phyloP scores from a whole-genome alignment of 2,329 filamentous ascomycete species.

The Achaetomium macrosporum region DNA sequence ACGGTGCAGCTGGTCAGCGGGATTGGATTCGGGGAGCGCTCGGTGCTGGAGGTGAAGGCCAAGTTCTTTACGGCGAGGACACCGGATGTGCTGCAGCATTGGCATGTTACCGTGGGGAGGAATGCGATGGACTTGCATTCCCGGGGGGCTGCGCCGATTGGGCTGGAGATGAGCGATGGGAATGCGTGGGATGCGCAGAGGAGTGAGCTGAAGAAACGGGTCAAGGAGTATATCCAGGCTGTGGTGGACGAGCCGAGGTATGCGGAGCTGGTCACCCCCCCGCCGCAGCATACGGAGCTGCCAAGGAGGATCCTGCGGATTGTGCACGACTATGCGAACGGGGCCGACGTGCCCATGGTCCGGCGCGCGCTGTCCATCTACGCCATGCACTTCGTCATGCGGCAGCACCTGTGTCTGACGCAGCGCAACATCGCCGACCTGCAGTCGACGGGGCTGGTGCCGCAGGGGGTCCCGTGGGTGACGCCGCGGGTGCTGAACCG shows the following conservation, averaged over 20 bases:
- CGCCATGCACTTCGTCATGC: conserved; percentile 52
- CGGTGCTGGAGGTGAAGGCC: conserved; percentile 39
- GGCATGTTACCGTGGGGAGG: conserved; percentile 38
- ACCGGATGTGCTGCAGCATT: conserved; percentile 45
- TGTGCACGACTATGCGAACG: conserved; percentile 42
- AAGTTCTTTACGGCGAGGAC: conserved; percentile 48
- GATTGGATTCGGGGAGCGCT: conserved; percentile 35
- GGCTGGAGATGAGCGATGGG: conserved; percentile 37
- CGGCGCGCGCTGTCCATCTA: conserved; percentile 49
- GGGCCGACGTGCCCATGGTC: conserved; percentile 42
- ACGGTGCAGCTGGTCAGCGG: conserved; percentile 46
- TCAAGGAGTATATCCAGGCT: conserved; percentile 45
- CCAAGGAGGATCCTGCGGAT: conserved; percentile 43
- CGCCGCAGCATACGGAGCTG: conserved; percentile 39
- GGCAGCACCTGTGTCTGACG: conserved; percentile 49
- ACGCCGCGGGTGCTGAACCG: conserved; percentile 51
- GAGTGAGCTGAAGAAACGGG: conserved; percentile 41
- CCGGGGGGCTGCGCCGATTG: conserved; percentile 44
- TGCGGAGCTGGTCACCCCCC: conserved; percentile 46
- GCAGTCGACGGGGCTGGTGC: conserved; percentile 37
- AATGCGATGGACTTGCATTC: conserved; percentile 37
- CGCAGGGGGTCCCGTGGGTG: conserved; percentile 39
- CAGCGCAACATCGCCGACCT: conserved; percentile 38
- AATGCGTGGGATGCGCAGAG: conserved; percentile 29
- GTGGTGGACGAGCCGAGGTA: conserved; percentile 44